A percentile compares a stretch with the other conserved stretches of the same genome.
phyloP scores from a whole-genome alignment of 108 stramenopile species.

The Stephanodiscus triporus region DNA sequence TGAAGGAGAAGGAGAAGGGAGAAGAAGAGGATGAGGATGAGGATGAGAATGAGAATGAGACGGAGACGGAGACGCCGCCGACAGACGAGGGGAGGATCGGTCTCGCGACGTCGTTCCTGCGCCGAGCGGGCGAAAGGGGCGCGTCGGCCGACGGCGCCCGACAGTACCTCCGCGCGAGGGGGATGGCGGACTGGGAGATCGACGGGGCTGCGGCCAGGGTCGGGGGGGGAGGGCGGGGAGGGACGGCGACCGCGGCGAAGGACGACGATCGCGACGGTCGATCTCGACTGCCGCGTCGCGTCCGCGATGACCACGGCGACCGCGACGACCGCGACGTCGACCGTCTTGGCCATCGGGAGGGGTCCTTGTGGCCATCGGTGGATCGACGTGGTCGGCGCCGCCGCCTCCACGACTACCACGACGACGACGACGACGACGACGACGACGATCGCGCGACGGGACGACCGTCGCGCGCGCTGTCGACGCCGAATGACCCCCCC shows the following conservation, averaged over 20 bases:
- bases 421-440: not conserved
- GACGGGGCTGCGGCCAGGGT: not conserved
- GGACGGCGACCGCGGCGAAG: not conserved
- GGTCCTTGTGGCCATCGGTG: not conserved
- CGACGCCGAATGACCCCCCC: too few relatives aligned
- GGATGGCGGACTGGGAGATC: not conserved
- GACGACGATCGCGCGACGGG: not conserved
- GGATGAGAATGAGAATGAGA: too few relatives aligned
- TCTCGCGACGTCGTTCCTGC: not conserved
- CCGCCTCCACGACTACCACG: too few relatives aligned
- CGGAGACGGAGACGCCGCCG: not conserved
- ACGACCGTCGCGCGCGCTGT: too few relatives aligned
- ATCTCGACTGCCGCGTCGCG: too few relatives aligned
- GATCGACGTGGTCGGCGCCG: not conserved
- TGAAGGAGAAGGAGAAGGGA: too few relatives aligned
- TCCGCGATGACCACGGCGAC: too few relatives aligned
- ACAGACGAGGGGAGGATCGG: not conserved
- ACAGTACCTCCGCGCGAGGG: not conserved
- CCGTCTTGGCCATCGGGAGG: not conserved
- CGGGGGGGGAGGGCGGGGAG: not conserved
- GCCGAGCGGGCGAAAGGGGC: not conserved
- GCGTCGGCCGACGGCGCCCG: not conserved
- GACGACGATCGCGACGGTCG: not conserved
- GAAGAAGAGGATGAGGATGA: too few relatives aligned
- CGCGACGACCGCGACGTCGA: too few relatives aligned